Base-by-base conservation (phyloP, 768 basidiomycete genomes). In the Lanmaoa rubissima region DNA sequence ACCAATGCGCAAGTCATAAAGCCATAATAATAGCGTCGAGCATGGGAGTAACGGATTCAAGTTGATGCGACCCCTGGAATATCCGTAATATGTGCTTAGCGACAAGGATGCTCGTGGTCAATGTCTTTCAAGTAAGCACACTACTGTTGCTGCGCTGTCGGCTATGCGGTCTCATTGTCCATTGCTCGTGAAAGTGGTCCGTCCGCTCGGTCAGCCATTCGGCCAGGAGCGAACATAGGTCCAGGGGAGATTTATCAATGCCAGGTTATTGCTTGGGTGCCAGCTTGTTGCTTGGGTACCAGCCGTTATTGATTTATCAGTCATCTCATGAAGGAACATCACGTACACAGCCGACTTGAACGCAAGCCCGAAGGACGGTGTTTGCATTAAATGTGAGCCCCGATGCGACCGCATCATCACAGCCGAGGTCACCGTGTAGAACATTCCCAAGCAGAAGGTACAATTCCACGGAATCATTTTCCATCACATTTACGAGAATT, bases 1-100 rank as follows among this genome's bases (percentile, higher is more conserved):
- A 34, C 40, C n/a, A 40, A 24, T 32, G 36, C 39, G 40, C 34
- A 12, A 24, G 35, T 26, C 50, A 31, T 31, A 36, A 39, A 12
- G 14, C 7, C 11, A n/a, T 43, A 56, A 52, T 63, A 56, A 63
- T 60, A 54, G 42, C 28, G 21, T 50, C 7, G 13, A 2, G 26
- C 54, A 49, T 59, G 55, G 26, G 54, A 50, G 32, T 1, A 35
- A 40, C 38, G 34, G 36, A 6, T 21, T 3, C 48, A 36, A 35
- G 35, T 48, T 31, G 9, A 31, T 7, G 9, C 50, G 41, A 17
- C 14, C 10, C 4, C n/a, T 21, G 51, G 44, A 32, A 38, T 28
- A 55, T 48, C 35, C 35, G 48, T 41, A 3, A 41, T 24, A 24
- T 6, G 57, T 51, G 48, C 24, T 31, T 5, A 35, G 52, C 12